Base-by-base conservation (phyloP, 805 yeast genomes). In the Yamadazyma takamatsuzukensis region DNA sequence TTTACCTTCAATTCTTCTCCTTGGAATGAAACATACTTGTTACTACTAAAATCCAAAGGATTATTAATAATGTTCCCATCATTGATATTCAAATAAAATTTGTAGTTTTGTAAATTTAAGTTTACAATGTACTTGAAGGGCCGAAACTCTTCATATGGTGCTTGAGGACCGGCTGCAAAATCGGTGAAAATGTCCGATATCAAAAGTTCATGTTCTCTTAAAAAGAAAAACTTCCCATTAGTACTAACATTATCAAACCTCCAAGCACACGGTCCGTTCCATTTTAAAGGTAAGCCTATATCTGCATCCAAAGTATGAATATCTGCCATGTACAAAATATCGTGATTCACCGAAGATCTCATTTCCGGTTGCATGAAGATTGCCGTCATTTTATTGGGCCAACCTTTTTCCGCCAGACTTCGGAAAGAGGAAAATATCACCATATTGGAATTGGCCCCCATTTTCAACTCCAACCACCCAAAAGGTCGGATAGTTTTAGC, bases 401-500 rank as follows among this genome's bases (percentile, higher is more conserved):
- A 81, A 0, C 96, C 72, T 1, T 40, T 83, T 3, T 56, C 57
- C 4, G 42, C 40, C 0, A 73, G 60, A 1, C 93, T 76, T 6
- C 76, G 58, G 40, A 76, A 67, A 0, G 83, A 76, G 1, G 72
- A 58, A 12, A 59, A 63, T 9, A 64, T 53, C 3, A 65, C 49
- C 1, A 81, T 47, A 0, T 66, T 64, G 0, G 95, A 73, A 0
- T 71, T 77, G 12, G 64, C 61, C 3, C 67, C 68, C 25, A 80
- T 58, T 39, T 79, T 80, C 13, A 87, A 34, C 48, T 90, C 97
- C 3, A 93, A 40, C 98, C 98, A 93, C 0, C 96, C 97, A 62
- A 83, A 93, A 1, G 95, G 83, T 29, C 93, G 64, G 2, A 65
- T 51, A 4, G 57, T 27, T 27, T 42, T 41, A 4, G 40, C 29